Base-by-base conservation (phyloP, 331 rosid genomes). In the Pyracantha coccinea region DNA sequence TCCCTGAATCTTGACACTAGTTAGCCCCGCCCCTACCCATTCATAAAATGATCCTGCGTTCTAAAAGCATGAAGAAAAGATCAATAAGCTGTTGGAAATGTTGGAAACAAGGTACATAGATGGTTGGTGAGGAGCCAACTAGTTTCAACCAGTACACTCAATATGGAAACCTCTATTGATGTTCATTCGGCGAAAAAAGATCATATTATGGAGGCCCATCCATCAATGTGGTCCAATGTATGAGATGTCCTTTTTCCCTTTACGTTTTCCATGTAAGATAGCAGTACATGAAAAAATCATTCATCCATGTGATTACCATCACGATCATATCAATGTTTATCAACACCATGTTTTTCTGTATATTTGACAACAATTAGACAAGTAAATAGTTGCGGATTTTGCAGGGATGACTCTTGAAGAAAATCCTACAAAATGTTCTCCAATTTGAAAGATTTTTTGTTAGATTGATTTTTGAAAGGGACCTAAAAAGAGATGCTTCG, bases 41-140 rank as follows among this genome's bases (percentile, higher is more conserved):
- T 94, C 98, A 77, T 87, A 94, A 82, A 75, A 91, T 45, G 97
- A 85, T 76, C 98, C 98, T 67, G 97, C 97, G 28, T 89, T 91
- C 98, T 94, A 80, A 55, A 75, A 63, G 70, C 28, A 52, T 66
- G 3, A 75, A 71, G 33, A 82, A 74, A 77, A 12, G 12, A 61
- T 35, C 47, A 44, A 71, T 44, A 21, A 67, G 77, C 50, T 33
- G 12, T 67, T 52, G 50, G 50, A 61, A 63, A 54, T 69, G 28
- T 54, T 66, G 83, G 53, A 25, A 74, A 69, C 23, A 29, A 57
- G 35, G 63, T 60, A 69, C 57, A 69, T 2, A 61, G 16, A 54
- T 54, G 23, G 61, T 45, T 58, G 13, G 41, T 65, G n/a, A 72
- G 71, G 59, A 28, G 44, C 20, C 14, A 31, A 13, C 7, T 25